Base-by-base conservation (phyloP, 345 rosid species). In the Eucalyptus pumila region DNA sequence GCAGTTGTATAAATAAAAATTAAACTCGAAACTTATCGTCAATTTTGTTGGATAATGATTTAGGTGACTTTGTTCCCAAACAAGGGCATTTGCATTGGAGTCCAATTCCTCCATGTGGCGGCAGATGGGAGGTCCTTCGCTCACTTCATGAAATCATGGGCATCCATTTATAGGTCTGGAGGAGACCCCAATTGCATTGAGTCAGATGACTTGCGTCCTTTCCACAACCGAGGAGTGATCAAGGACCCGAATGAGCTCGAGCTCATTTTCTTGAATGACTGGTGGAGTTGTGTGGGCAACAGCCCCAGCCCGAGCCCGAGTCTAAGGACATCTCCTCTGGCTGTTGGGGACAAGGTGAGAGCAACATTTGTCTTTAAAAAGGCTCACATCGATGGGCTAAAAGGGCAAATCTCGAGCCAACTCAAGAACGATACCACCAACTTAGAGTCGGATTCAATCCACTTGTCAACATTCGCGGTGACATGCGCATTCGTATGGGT, bases 71-170 rank as follows among this genome's bases (percentile, higher is more conserved):
- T 93, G 30, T 93, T 93, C 86, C 93, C 96, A 2, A 90, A 90
- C 60, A 14, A 88, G 8, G 96, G 95, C 3, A n/a, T 94, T 7
- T 90, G 92, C 52, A 60, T 92, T 32, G 94, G 94, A 3, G 81
- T 87, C 6, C 47, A 60, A 16, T 93, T 76, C 40, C n/a, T 7
- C 86, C 93, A 94, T 67, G 91, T 60, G 52, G 93, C 44, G 9
- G 93, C 89, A 6, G 95, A 94, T 85, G 95, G 96, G 50, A 90
- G 72, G 86, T 62, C 92, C 3, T 83, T 93, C 76, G 67, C 37
- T 67, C 91, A 91, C 86, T 94, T 94, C 92, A 85, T 93, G 90
- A 93, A 88, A 67, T 90, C 90, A 7, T 94, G 96, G 95, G 90
- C 91, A 1, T 86, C 90, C 6, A 16, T 90, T 87, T 42, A 87